A percentile compares a stretch with the other conserved stretches of the same genome.
Evolutionary conservation across 2,329 filamentous ascomycete genomes (phyloP).

Genomic region (Ophiostoma sp.): DNA sequence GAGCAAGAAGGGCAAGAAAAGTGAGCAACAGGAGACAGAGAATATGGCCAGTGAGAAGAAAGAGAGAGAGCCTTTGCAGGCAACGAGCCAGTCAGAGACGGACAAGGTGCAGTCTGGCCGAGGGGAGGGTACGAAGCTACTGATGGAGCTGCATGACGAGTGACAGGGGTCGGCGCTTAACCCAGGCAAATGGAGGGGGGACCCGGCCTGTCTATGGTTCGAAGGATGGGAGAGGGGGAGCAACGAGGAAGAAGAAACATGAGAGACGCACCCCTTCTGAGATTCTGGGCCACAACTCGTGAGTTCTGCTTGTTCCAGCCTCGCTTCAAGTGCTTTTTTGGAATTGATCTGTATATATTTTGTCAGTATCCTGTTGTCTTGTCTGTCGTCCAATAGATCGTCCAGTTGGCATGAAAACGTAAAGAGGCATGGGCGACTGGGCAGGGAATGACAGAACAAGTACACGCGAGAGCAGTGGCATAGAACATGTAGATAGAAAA

Average conservation of each 20-base stretch:
- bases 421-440: too few relatives aligned
- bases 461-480: too few relatives aligned
- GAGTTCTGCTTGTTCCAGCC: not conserved
- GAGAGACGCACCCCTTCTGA: not conserved
- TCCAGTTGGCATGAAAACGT: too few relatives aligned
- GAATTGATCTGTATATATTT: not conserved
- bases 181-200: slow-evolving; percentile 30
- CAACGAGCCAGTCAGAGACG: not conserved
- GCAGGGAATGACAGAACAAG: too few relatives aligned
- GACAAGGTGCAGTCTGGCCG: slow-evolving; percentile 14
- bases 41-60: not conserved
- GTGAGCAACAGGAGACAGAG: not conserved
- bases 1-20: not conserved
- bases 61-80: not conserved
- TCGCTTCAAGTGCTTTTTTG: not conserved
- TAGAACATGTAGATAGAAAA: too few relatives aligned
- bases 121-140: slow-evolving; percentile 30
- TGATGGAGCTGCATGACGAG: slow-evolving; percentile 43
- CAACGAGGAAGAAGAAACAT: not conserved
- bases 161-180: slow-evolving; percentile 56
- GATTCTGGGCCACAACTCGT: not conserved
- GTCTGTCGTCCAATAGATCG: too few relatives aligned
- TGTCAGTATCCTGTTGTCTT: too few relatives aligned
- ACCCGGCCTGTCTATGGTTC: slow-evolving; percentile 6
- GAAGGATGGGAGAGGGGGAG: not conserved